Evolutionary conservation across 257 asterid species (phyloP), one percentile per base, ranked within the genome.

Genomic region (Nicotiana benthamiana): DNA sequence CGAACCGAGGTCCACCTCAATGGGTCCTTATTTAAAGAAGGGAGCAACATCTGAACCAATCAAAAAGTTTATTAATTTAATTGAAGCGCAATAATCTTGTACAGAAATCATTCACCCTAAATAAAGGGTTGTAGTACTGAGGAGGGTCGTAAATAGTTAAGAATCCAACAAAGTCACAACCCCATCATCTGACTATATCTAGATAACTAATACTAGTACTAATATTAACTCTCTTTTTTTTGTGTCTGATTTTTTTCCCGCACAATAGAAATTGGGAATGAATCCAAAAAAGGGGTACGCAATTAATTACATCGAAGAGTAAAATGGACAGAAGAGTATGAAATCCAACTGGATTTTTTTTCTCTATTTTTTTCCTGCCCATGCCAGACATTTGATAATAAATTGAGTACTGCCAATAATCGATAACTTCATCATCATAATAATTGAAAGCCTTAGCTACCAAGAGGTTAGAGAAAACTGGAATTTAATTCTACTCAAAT

Each of bases 281-380:
- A 32, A 64, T 80, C 79, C 81, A 80, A 75, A 75, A 22, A 9
- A 28, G 15, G 26, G 30, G 32, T 68, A 80, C 83, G n/a, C n/a
- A n/a, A n/a, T 80, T 70, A 64, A 83, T 80, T 83, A 48, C 81
- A 67, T 34, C 52, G 43, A 72, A 28, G 48, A 53, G 81, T 48
- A 74, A 48, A 74, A 48, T 48, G 48, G 40, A 72, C 78, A 72
- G 60, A 46, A 46, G 20, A 51, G 18, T 62, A 48, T 54, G 56
- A 70, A 70, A 57, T 20, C 28, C 72, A 52, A 54, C 81, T 5
- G 53, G 66, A 32, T 43, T 20, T 22, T 68, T 20, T 75, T 48
- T 30, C 27, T 30, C 56, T 3, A 18, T 74, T 52, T 6, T 32
- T 56, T 48, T 22, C 48, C 53, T 54, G 20, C 77, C 52, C 48